These are phyloP conservation scores for Maudiozyma humilis DNA, from an alignment of 1,139 yeast species.

Conservation along the genomic window DNA sequence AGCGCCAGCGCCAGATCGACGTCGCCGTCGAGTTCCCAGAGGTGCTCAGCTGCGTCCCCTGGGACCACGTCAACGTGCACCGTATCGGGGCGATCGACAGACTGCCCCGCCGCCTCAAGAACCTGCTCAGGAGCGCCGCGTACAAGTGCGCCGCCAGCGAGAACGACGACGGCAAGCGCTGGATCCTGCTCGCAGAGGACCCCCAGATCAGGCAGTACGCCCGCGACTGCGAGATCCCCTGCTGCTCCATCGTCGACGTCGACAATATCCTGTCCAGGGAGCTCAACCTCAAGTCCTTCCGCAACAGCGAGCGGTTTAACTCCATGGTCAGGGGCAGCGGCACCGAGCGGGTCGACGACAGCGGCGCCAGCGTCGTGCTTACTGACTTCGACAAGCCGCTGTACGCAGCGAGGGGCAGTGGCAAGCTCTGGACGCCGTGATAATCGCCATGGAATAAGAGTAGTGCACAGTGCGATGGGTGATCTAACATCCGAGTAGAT, in stretches of 20 bases:
- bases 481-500: too few relatives aligned
- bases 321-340: slow-evolving; percentile 19
- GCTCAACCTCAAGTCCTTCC: slow-evolving; percentile 21
- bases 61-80: slow-evolving; percentile 22
- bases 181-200: slow-evolving; percentile 30
- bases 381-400: slow-evolving; percentile 25
- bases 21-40: slow-evolving; percentile 27
- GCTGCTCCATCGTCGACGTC: slow-evolving; percentile 26
- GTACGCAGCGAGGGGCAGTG: slow-evolving; percentile 29
- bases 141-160: slow-evolving; percentile 25
- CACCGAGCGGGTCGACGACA: slow-evolving; percentile 14
- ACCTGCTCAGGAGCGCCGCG: slow-evolving; percentile 26
- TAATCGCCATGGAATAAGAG: too few relatives aligned
- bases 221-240: slow-evolving; percentile 23
- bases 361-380: slow-evolving; percentile 23
- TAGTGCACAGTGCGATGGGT: background rate
- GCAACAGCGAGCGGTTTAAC: slow-evolving; percentile 23
- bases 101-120: slow-evolving; percentile 25
- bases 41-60: slow-evolving; percentile 21
- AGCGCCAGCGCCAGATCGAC: slow-evolving; percentile 8
- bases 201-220: slow-evolving; percentile 22
- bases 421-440: slow-evolving; percentile 29
- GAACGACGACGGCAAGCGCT: slow-evolving; percentile 15
- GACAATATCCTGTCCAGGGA: slow-evolving; percentile 25
- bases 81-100: slow-evolving; percentile 16